Conservation (phyloP, 805 yeast species). For the Dipodascopsis uninucleata region DNA sequence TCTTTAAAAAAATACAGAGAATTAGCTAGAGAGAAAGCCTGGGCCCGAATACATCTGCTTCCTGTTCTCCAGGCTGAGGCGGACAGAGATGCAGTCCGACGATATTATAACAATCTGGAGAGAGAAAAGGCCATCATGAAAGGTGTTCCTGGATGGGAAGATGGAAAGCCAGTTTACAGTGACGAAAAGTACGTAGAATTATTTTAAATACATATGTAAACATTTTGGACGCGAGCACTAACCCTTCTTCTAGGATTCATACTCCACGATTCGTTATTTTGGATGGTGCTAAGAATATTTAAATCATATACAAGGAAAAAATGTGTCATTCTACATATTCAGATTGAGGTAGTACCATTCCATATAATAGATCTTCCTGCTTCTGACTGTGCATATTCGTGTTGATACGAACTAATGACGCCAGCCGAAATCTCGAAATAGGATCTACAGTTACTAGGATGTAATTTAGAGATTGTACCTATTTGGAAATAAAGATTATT, state of each 20-base stretch:
- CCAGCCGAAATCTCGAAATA: too few relatives aligned
- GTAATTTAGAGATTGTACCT: too few relatives aligned
- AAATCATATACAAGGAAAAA: too few relatives aligned
- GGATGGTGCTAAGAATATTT: conserved; percentile 9
- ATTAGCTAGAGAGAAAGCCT: conserved; percentile 66
- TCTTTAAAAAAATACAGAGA: conserved; percentile 44
- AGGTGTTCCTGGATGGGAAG: conserved; percentile 60
- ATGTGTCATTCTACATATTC: too few relatives aligned
- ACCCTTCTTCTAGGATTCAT: conserved; percentile 9
- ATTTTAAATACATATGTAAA: conserved; percentile 7
- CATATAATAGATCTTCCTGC: too few relatives aligned
- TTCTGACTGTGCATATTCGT: too few relatives aligned
- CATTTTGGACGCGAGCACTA: background rate
- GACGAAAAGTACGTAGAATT: conserved; percentile 41
- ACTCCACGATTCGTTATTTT: conserved; percentile 11
- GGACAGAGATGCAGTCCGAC: conserved; percentile 72
- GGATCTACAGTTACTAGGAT: too few relatives aligned
- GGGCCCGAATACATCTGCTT: conserved; percentile 69
- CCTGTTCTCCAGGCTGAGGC: conserved; percentile 79
- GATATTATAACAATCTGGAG: conserved; percentile 59
- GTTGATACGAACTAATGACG: too few relatives aligned
- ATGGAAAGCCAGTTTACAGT: conserved; percentile 46
- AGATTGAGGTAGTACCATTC: too few relatives aligned
- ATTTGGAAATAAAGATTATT: too few relatives aligned
- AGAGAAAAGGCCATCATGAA: conserved; percentile 68